Conservation (phyloP, 805 yeast species). For the Lachancea sp. region DNA sequence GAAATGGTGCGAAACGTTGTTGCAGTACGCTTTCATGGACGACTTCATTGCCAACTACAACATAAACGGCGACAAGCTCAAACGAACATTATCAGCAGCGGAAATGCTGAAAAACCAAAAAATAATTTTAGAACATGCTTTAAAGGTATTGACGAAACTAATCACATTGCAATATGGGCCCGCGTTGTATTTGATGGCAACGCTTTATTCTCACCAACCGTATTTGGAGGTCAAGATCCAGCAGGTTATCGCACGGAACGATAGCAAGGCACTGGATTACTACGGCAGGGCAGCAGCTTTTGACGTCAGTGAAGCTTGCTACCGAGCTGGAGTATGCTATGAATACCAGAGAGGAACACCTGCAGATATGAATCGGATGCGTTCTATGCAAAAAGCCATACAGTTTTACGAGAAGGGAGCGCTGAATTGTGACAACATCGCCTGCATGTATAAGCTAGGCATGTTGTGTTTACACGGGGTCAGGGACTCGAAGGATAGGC, state of each 20-base stretch:
- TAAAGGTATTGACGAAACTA: slow-evolving; percentile 53
- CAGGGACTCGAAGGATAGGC: slow-evolving; percentile 18
- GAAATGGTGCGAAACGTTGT: slow-evolving; percentile 53
- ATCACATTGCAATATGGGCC: slow-evolving; percentile 44
- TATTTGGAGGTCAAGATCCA: slow-evolving; percentile 39
- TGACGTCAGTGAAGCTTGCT: slow-evolving; percentile 55
- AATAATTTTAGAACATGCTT: slow-evolving; percentile 49
- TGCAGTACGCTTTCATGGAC: slow-evolving; percentile 41
- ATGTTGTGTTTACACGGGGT: slow-evolving; percentile 52
- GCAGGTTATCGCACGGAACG: slow-evolving; percentile 47
- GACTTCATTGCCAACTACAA: slow-evolving; percentile 40
- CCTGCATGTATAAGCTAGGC: slow-evolving; percentile 71
- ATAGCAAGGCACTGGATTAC: slow-evolving; percentile 52
- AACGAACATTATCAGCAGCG: slow-evolving; percentile 35
- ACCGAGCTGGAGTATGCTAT: slow-evolving; percentile 62
- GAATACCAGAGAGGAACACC: slow-evolving; percentile 48
- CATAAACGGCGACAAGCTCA: slow-evolving; percentile 41
- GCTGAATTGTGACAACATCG: slow-evolving; percentile 45
- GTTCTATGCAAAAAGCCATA: slow-evolving; percentile 39
- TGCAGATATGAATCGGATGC: slow-evolving; percentile 39
- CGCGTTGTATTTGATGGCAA: slow-evolving; percentile 54
- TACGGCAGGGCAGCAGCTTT: slow-evolving; percentile 54
- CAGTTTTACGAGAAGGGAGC: slow-evolving; percentile 56
- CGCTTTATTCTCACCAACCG: slow-evolving; percentile 53
- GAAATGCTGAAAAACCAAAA: slow-evolving; percentile 47